Evolutionary conservation across 345 rosid species (phyloP).

Genomic region (Syzygium aromaticum): DNA sequence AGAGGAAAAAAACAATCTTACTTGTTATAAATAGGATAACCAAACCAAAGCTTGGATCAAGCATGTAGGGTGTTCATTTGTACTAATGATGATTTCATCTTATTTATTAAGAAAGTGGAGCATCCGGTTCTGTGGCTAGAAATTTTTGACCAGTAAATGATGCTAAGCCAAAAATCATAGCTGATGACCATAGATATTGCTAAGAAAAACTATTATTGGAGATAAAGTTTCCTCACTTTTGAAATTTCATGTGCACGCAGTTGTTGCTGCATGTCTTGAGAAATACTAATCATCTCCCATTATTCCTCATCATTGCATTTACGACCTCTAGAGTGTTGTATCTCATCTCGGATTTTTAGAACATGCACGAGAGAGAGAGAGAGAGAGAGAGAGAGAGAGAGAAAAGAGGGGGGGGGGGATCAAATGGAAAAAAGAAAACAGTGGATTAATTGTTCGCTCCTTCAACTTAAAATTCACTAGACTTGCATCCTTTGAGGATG

Average conservation of each 20-base stretch:
- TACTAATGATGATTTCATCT: not conserved
- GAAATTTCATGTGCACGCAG: not conserved
- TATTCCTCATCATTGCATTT: not conserved
- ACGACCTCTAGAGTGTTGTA: not conserved
- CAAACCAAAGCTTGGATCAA: not conserved
- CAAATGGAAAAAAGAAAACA: not conserved
- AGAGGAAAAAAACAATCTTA: not conserved
- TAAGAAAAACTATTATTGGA: not conserved
- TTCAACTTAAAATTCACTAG: not conserved
- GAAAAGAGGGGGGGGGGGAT: not conserved
- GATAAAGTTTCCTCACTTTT: not conserved
- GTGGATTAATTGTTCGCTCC: not conserved
- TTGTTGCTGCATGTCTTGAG: not conserved
- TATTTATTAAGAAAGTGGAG: not conserved
- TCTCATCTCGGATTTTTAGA: not conserved
- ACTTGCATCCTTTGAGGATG: not conserved
- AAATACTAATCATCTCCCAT: not conserved
- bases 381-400: not conserved
- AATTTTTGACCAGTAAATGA: not conserved
- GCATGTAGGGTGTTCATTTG: not conserved
- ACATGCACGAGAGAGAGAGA: not conserved
- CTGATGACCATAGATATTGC: not conserved
- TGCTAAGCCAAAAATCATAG: not conserved
- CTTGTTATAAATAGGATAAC: not conserved
- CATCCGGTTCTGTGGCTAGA: not conserved